Conservation (phyloP, 2,329 filamentous ascomycete genomes). For the Beauveria varroae region DNA sequence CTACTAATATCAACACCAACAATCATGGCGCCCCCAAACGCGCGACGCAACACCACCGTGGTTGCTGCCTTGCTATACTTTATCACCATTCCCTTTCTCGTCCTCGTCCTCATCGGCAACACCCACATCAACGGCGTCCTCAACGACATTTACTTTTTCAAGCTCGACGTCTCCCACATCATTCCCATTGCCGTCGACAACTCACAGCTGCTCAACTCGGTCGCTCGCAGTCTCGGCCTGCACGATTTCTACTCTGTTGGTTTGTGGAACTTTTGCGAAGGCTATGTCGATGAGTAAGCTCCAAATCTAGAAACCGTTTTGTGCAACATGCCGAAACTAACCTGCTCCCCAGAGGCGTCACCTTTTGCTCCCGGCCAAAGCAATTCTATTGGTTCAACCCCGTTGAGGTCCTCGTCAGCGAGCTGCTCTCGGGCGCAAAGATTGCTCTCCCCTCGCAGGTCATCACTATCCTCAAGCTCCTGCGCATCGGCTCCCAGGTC, state of each 20-base stretch:
- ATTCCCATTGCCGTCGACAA: constrained; percentile 67
- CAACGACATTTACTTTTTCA: constrained; percentile 72
- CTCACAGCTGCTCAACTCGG: constrained; percentile 72
- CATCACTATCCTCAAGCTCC: constrained; percentile 63
- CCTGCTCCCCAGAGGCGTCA: constrained; percentile 51
- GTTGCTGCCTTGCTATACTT: constrained; percentile 64
- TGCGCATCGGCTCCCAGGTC: constrained; percentile 66
- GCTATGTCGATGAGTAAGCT: constrained; percentile 58
- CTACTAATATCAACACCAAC: background rate
- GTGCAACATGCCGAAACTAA: background rate
- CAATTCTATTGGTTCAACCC: constrained; percentile 88
- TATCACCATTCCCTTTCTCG: constrained; percentile 67
- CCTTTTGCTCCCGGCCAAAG: constrained; percentile 62
- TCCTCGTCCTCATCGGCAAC: constrained; percentile 74
- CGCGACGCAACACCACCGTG: constrained; percentile 52
- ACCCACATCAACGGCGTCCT: constrained; percentile 55
- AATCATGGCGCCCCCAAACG: constrained; percentile 20
- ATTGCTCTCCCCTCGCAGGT: constrained; percentile 74
- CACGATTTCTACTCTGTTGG: constrained; percentile 94
- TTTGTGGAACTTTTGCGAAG: constrained; percentile 88
- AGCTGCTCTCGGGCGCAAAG: constrained; percentile 74
- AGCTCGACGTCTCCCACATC: constrained; percentile 74
- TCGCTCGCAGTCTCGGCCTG: constrained; percentile 76
- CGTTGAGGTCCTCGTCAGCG: constrained; percentile 68
- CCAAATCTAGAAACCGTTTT: background rate